A percentile compares a stretch with the other conserved stretches of the same genome.
Conservation (phyloP, 495 filamentous ascomycete species). For the Hypoxylon lienhwacheense region DNA sequence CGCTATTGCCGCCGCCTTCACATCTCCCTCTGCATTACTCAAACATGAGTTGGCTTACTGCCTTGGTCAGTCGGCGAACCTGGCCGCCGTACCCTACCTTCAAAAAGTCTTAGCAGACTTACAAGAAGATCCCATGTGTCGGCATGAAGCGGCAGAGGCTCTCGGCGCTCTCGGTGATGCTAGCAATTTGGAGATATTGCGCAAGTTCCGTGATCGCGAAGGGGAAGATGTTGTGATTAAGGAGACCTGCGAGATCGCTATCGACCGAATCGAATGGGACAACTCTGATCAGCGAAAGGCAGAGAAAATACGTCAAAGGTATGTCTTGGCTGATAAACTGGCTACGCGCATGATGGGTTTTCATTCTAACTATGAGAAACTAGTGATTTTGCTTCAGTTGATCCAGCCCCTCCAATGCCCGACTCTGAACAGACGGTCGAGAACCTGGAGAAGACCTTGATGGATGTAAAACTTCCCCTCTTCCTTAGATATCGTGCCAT, state of each 20-base stretch:
- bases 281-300: slow-evolving; percentile 67
- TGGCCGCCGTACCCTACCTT: slow-evolving; percentile 71
- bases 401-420: slow-evolving; percentile 88
- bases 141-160: slow-evolving; percentile 96
- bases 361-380: slow-evolving; percentile 25
- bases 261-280: slow-evolving; percentile 93
- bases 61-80: slow-evolving; percentile 83
- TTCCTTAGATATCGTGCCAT: slow-evolving; percentile 96
- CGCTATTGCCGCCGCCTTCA: slow-evolving; percentile 87
- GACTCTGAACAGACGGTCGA: slow-evolving; percentile 65
- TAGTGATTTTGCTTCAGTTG: slow-evolving; percentile 93
- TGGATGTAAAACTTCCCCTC: slow-evolving; percentile 75
- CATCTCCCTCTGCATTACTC: slow-evolving; percentile 79
- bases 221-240: slow-evolving; percentile 76
- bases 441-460: slow-evolving; percentile 71
- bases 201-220: slow-evolving; percentile 66
- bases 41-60: slow-evolving; percentile 98
- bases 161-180: slow-evolving; percentile 82
- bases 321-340: slow-evolving; percentile 24
- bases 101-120: slow-evolving; percentile 75
- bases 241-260: slow-evolving; percentile 96
- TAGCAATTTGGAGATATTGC: slow-evolving; percentile 70
- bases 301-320: slow-evolving; percentile 82
- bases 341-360: slow-evolving; percentile 4
- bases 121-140: slow-evolving; percentile 87